phyloP scores from a whole-genome alignment of 2,329 filamentous ascomycete genomes.

The Curvularia lunata region DNA sequence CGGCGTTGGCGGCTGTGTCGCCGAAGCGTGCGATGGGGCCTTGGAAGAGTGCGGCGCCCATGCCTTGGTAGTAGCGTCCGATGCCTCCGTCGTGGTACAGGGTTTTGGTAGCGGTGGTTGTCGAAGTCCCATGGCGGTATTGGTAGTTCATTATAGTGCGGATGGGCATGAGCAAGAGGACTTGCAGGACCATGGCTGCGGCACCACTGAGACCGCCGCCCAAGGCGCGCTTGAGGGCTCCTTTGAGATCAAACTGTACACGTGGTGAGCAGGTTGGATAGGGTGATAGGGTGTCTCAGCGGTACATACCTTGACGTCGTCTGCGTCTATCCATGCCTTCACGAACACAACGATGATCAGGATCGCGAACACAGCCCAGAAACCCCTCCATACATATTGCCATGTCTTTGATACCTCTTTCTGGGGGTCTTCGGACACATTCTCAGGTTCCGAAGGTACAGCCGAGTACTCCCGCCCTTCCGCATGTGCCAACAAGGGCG shows the following conservation, averaged over 20 bases:
- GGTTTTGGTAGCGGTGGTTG: slow-evolving; percentile 33
- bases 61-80: slow-evolving; percentile 37
- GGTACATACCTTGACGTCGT: slow-evolving; percentile 34
- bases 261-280: not conserved
- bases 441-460: slow-evolving; percentile 13
- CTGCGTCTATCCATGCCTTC: slow-evolving; percentile 37
- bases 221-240: slow-evolving; percentile 34
- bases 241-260: slow-evolving; percentile 36
- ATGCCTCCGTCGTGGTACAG: slow-evolving; percentile 35
- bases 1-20: slow-evolving; percentile 41
- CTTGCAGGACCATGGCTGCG: slow-evolving; percentile 40
- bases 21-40: slow-evolving; percentile 39
- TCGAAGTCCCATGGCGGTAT: slow-evolving; percentile 38
- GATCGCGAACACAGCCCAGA: slow-evolving; percentile 20
- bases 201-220: slow-evolving; percentile 40
- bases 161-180: slow-evolving; percentile 39
- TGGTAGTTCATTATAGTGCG: slow-evolving; percentile 44
- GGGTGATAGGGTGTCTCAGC: not conserved
- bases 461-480: slow-evolving; percentile 5
- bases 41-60: slow-evolving; percentile 35
- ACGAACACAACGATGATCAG: slow-evolving; percentile 29
- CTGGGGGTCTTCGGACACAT: slow-evolving; percentile 17
- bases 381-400: slow-evolving; percentile 28
- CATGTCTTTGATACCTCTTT: slow-evolving; percentile 22
- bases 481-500: slow-evolving; percentile 28